phyloP scores from a whole-genome alignment of 257 asterid genomes.

The Handroanthus guayacan region DNA sequence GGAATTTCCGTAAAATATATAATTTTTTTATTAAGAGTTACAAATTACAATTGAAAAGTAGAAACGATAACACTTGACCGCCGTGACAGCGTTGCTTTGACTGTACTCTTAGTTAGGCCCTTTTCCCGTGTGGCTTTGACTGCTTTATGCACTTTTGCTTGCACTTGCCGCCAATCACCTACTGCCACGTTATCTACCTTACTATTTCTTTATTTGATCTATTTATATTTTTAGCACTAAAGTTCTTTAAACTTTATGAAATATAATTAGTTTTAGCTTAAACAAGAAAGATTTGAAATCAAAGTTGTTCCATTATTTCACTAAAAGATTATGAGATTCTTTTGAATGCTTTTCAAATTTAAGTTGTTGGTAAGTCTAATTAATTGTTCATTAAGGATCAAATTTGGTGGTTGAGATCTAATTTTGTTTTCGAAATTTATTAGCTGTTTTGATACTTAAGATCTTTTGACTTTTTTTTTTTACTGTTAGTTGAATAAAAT shows the following conservation, averaged over 20 bases:
- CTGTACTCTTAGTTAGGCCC: conserved; percentile 46
- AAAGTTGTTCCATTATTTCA: no score
- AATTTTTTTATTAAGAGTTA: background rate
- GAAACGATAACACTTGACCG: conserved; percentile 44
- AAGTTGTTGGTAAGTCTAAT: no score
- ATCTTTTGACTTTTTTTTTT: background rate
- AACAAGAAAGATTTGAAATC: background rate
- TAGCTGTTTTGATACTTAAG: background rate
- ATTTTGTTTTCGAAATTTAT: background rate
- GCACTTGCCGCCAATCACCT: conserved; percentile 33
- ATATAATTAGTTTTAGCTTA: background rate
- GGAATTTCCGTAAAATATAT: conserved; percentile 20
- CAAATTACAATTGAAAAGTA: background rate
- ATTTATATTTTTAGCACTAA: background rate
- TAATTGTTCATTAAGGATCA: no score
- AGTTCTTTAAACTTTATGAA: background rate
- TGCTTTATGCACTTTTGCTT: conserved; percentile 46
- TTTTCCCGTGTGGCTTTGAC: conserved; percentile 59
- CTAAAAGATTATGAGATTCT: no score
- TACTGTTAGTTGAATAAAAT: no score
- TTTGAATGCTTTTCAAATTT: no score
- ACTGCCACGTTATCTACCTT: conserved; percentile 26
- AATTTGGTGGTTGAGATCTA: background rate
- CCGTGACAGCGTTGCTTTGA: conserved; percentile 58
- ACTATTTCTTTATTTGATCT: background rate